A percentile compares a stretch with the other conserved stretches of the same genome.
Evolutionary conservation across 768 basidiomycete species (phyloP).

Genomic region (Mycena galopus): DNA sequence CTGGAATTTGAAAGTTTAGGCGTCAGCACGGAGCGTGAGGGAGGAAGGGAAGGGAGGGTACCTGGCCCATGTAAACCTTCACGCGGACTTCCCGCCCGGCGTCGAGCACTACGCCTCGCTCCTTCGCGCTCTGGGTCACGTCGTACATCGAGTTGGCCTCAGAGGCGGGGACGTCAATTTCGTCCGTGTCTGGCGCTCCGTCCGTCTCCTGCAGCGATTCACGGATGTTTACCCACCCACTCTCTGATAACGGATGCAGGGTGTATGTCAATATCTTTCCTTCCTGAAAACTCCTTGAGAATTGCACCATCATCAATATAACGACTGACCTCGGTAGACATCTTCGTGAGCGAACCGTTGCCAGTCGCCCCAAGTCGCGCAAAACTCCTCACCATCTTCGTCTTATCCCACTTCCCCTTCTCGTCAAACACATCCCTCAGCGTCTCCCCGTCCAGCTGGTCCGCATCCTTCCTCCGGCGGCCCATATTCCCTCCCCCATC

Average conservation of each 20-base stretch:
- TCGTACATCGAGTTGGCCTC: constrained; percentile 63
- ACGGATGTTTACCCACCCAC: constrained; percentile 57
- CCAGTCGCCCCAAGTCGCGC: constrained; percentile 66
- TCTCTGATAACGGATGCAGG: constrained; percentile 60
- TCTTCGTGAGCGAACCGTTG: constrained; percentile 47
- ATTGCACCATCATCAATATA: background rate
- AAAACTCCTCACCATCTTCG: constrained; percentile 86
- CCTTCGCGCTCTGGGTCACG: constrained; percentile 44
- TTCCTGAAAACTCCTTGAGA: constrained; percentile 44
- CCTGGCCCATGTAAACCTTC: constrained; percentile 82
- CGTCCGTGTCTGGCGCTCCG: constrained; percentile 27
- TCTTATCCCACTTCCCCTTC: constrained; percentile 72
- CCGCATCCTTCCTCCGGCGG: constrained; percentile 49
- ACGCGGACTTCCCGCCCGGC: constrained; percentile 76
- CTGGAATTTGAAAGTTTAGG: constrained; percentile 51
- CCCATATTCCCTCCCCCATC: constrained; percentile 54
- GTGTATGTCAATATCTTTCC: constrained; percentile 58
- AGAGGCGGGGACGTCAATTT: constrained; percentile 49
- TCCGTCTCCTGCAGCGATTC: constrained; percentile 47
- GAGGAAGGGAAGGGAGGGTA: constrained; percentile 42
- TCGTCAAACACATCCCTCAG: constrained; percentile 60
- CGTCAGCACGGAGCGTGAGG: constrained; percentile 7
- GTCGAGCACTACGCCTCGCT: constrained; percentile 69
- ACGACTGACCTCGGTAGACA: constrained; percentile 49
- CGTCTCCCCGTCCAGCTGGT: constrained; percentile 51